A percentile compares a stretch with the other conserved stretches of the same genome.
These are phyloP conservation scores for Bipolaris gigantea DNA, from an alignment of 2,329 filamentous ascomycete genomes.

Conservation along the genomic window DNA sequence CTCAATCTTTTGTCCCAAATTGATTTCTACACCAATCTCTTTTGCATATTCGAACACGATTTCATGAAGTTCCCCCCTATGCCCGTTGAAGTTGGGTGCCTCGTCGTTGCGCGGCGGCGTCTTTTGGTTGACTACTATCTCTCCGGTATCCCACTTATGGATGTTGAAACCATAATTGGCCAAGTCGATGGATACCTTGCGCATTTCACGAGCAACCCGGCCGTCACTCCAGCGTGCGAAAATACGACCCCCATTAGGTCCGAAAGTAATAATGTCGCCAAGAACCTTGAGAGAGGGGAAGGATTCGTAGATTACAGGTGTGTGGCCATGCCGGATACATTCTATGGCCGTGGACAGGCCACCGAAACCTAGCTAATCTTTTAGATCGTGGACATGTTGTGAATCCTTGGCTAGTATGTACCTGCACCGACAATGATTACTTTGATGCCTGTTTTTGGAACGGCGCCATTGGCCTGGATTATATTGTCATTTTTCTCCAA, in stretches of 20 bases:
- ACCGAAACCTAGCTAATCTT: constrained; percentile 55
- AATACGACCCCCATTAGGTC: constrained; percentile 63
- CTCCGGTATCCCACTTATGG: constrained; percentile 62
- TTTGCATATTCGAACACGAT: constrained; percentile 62
- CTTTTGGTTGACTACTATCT: constrained; percentile 61
- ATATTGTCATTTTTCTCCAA: constrained; percentile 8
- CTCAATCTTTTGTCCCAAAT: constrained; percentile 55
- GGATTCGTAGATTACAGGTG: constrained; percentile 61
- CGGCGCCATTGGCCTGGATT: constrained; percentile 6
- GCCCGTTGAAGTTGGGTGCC: constrained; percentile 62
- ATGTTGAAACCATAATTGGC: constrained; percentile 61
- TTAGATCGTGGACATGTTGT: background rate
- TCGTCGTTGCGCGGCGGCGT: constrained; percentile 50
- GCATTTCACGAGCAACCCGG: constrained; percentile 52
- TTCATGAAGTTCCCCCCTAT: constrained; percentile 62
- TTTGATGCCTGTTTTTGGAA: constrained; percentile 53
- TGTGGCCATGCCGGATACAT: constrained; percentile 63
- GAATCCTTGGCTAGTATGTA: constrained; percentile 23
- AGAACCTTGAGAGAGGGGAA: constrained; percentile 61
- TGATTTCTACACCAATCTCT: constrained; percentile 59
- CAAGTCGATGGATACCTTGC: constrained; percentile 57
- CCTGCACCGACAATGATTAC: constrained; percentile 55
- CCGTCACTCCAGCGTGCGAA: constrained; percentile 61
- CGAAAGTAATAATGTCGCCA: constrained; percentile 66
- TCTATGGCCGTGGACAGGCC: constrained; percentile 66